Evolutionary conservation across 2,329 filamentous ascomycete genomes (phyloP).

Genomic region (Cryphonectria japonica): DNA sequence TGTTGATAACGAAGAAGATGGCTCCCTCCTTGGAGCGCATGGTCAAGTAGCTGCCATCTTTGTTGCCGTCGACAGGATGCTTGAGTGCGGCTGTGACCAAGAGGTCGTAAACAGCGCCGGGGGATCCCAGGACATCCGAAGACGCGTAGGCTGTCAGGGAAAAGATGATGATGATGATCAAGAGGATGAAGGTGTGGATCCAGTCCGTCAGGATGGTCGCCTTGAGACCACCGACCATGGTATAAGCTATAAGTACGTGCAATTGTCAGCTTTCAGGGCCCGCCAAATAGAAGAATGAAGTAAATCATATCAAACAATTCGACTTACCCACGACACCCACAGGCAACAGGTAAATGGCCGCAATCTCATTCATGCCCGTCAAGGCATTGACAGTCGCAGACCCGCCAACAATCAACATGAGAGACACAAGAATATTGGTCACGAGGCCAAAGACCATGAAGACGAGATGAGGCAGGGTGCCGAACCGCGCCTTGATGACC

Average conservation of each 20-base stretch:
- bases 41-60: conserved; percentile 80
- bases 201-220: conserved; percentile 86
- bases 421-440: conserved; percentile 85
- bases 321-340: conserved; percentile 66
- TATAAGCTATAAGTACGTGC: conserved; percentile 60
- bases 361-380: conserved; percentile 75
- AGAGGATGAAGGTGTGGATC: conserved; percentile 81
- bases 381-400: conserved; percentile 71
- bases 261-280: neutral
- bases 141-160: conserved; percentile 81
- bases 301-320: neutral
- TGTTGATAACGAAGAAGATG: conserved; percentile 89
- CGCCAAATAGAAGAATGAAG: neutral
- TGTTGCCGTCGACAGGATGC: conserved; percentile 81
- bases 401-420: conserved; percentile 87
- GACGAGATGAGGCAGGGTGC: conserved; percentile 69
- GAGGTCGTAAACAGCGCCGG: conserved; percentile 76
- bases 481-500: conserved; percentile 81
- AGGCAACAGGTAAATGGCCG: conserved; percentile 82
- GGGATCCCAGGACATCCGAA: conserved; percentile 72
- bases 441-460: conserved; percentile 83
- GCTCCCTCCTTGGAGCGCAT: conserved; percentile 81
- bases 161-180: conserved; percentile 86
- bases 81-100: conserved; percentile 67
- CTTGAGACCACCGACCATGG: conserved; percentile 78